Base-by-base conservation (phyloP, 1,284 basidiomycete species). In the Marasmius oreades region DNA sequence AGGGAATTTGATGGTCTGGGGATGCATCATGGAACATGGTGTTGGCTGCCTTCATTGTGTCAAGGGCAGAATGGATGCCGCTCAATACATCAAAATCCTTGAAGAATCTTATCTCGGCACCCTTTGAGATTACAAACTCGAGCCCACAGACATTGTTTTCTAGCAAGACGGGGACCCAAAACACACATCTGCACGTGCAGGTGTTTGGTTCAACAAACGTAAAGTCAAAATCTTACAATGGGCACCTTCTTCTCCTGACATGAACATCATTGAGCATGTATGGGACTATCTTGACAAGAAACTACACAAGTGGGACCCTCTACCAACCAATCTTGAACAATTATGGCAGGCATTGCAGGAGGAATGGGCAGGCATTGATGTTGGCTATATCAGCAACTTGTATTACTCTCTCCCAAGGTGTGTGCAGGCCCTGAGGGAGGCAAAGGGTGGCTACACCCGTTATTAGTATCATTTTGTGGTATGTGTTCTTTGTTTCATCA, bases 201-300 rank as follows among this genome's bases (percentile, higher is more conserved):
- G 31, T 11, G 1, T 52, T 26, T 65, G 63, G 60, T 51, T 66
- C 24, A n/a, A 16, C 2, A 20, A 57, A 5, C 55, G 60, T 22
- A n/a, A 53, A 11, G 60, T 66, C 54, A 39, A 54, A 8, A 22
- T 54, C 18, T 62, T 66, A 42, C 56, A 57, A 23, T 62, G 64
- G 51, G 63, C 61, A 12, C 52, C 61, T 10, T 48, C 53, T 44
- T 66, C 61, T 44, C 62, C 62, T 26, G 58, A 64, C 47, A 16
- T 64, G 22, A 60, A 48, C 23, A 59, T 58, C 23, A 65, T 65
- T 26, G 62, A 64, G 55, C 57, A 57, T 18, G 36, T 64, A 14
- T 64, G 64, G 64, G 53, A 59, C 36, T 34, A 56, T 14, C 56
- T 63, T n/a, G n/a, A n/a, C n/a, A n/a, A n/a, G n/a, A n/a, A n/a